These are phyloP conservation scores for Kregervanrija pseudodelftensis DNA, from an alignment of 805 yeast genomes.

Conservation along the genomic window DNA sequence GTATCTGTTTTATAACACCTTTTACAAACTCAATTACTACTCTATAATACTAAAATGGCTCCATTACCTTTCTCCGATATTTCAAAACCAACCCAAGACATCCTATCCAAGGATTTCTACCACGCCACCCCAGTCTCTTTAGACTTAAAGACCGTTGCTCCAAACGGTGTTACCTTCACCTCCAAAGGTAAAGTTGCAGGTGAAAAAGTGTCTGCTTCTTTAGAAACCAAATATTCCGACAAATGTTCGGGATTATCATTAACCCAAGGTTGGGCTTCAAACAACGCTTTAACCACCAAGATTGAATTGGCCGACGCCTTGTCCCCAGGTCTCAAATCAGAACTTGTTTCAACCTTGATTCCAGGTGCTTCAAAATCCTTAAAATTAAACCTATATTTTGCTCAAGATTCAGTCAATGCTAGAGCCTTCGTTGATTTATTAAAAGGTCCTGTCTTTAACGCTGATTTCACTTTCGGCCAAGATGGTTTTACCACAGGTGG, in stretches of 20 bases:
- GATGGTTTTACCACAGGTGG: slow-evolving; percentile 97
- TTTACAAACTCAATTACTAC: neutral
- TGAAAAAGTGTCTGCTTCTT: slow-evolving; percentile 76
- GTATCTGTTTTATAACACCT: too few species aligned
- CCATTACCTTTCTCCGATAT: slow-evolving; percentile 92
- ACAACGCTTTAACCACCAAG: slow-evolving; percentile 87
- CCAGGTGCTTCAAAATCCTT: slow-evolving; percentile 86
- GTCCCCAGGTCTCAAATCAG: slow-evolving; percentile 93
- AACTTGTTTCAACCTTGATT: slow-evolving; percentile 76
- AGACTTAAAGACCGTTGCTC: slow-evolving; percentile 88
- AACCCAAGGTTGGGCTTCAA: slow-evolving; percentile 97
- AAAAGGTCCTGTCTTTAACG: slow-evolving; percentile 93
- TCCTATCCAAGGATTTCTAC: slow-evolving; percentile 87
- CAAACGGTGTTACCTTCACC: slow-evolving; percentile 92
- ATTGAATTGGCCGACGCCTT: slow-evolving; percentile 85
- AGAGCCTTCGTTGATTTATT: slow-evolving; percentile 91
- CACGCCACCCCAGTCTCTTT: slow-evolving; percentile 82
- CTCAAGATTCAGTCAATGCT: slow-evolving; percentile 88
- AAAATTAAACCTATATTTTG: slow-evolving; percentile 82
- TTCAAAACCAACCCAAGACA: slow-evolving; percentile 85
- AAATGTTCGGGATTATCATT: slow-evolving; percentile 86
- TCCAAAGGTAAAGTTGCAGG: slow-evolving; percentile 78
- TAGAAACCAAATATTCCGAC: slow-evolving; percentile 91
- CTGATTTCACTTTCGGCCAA: slow-evolving; percentile 91
- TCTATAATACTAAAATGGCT: slow-evolving; percentile 59